Conservation (phyloP, 306 rosid genomes). For the Corylus avellana region DNA sequence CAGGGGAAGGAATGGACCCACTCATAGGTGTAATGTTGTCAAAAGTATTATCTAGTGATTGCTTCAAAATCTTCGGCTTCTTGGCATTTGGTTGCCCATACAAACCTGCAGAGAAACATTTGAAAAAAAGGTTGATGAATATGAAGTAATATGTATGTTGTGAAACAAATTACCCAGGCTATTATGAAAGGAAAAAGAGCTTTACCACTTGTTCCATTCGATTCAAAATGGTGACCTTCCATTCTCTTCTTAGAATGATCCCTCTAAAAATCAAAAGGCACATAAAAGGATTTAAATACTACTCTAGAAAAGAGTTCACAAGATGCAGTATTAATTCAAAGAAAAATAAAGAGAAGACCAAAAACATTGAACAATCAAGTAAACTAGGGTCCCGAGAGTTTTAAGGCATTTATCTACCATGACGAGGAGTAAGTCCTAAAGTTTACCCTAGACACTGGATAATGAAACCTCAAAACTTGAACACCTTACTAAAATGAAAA, state of each 20-base stretch:
- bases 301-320: conserved; percentile 12
- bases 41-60: conserved; percentile 66
- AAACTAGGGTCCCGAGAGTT: neutral
- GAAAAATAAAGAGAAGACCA: neutral
- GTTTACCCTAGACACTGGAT: no score
- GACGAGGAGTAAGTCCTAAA: no score
- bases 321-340: neutral
- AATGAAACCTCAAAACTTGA: no score
- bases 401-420: neutral
- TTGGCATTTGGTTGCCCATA: conserved; percentile 68
- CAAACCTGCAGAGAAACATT: conserved; percentile 58
- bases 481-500: no score
- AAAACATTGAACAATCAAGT: neutral
- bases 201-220: conserved; percentile 84
- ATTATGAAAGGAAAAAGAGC: conserved; percentile 18
- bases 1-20: conserved; percentile 95
- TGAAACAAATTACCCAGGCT: conserved; percentile 22
- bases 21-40: conserved; percentile 63
- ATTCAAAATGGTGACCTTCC: conserved; percentile 75
- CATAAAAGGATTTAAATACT: conserved; percentile 8
- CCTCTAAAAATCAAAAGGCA: conserved; percentile 59
- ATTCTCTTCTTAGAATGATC: conserved; percentile 78
- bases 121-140: conserved; percentile 23
- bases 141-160: neutral
- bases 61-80: conserved; percentile 78